Evolutionary conservation across 139 green algal genomes (phyloP), one percentile per base, ranked within the genome.

Genomic region (Raphidocelis subcapitata): DNA sequence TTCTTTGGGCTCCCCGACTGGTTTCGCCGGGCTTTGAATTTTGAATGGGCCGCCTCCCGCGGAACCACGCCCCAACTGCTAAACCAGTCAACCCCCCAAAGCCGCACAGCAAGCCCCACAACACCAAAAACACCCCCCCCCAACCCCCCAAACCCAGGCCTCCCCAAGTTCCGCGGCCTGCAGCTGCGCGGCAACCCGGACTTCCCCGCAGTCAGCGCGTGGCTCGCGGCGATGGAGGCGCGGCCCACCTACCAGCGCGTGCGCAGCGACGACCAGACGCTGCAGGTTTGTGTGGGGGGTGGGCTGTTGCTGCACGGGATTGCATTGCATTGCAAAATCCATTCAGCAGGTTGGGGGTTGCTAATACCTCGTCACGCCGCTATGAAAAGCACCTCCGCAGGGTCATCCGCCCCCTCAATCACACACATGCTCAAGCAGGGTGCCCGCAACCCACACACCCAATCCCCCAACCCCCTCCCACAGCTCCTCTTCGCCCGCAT

Each of bases 111-210:
- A n/a, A 57, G 49, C 18, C 20, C 20, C 49, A 20, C 20, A 57
- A 57, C 18, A 57, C 20, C 18, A n/a, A 18, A 57, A n/a, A 20
- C 20, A 20, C 18, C 18, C 20, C 49, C 49, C n/a, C 20, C 49
- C 49, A 18, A 57, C 20, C 49, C 49, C 49, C 18, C 49, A 24
- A 24, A 59, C 28, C 24, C 70, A 77, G 70, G 70, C 35, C 47
- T 77, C 23, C 70, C 70, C 31, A 77, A 77, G 61, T 77, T 77
- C 70, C 70, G 70, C 29, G 28, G 46, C 57, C 69, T 77, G 49
- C 54, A 77, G 21, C 26, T 77, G n/a, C 70, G 70, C 62, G 37
- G 29, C 61, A 69, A 77, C 46, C 32, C 70, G 31, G 5, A 36
- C 23, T 77, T 64, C 49, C 70, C 70, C 23, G 47, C 59, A 33